Evolutionary conservation across 2,329 filamentous ascomycete species (phyloP).

Genomic region (Clarireedia homoeocarpa): DNA sequence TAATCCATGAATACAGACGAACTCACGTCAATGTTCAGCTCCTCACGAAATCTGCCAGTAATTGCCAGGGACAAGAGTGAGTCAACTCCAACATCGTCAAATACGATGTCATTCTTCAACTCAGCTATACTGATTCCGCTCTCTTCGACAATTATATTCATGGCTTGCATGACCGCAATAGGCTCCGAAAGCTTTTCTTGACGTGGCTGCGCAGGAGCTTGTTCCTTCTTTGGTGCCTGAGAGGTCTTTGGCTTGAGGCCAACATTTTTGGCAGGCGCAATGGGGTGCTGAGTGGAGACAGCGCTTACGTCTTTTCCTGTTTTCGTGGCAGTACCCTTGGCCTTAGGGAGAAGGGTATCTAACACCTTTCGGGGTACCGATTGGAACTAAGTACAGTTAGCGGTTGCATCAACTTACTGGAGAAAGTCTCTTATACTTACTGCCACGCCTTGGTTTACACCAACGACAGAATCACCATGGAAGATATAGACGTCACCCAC

Average conservation of each 20-base stretch:
- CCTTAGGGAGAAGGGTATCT: background rate
- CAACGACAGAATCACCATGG: conserved; percentile 28
- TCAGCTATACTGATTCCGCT: conserved; percentile 41
- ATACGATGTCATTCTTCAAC: conserved; percentile 42
- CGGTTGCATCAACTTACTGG: background rate
- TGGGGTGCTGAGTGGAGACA: background rate
- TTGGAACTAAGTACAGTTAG: background rate
- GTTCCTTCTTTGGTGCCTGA: background rate
- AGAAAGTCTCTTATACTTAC: background rate
- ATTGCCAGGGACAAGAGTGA: background rate
- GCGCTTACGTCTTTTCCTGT: background rate
- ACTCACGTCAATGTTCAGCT: conserved; percentile 41
- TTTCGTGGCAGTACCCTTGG: background rate
- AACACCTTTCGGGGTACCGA: background rate
- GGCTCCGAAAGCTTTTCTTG: background rate
- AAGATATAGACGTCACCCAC: conserved; percentile 32
- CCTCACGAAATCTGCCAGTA: conserved; percentile 46
- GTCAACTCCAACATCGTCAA: background rate
- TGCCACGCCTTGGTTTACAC: conserved; percentile 25
- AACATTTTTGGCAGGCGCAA: background rate
- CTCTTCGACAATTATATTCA: background rate
- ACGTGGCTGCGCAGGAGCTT: background rate
- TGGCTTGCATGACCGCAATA: background rate
- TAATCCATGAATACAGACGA: conserved; percentile 9
- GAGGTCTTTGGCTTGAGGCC: background rate